phyloP scores from a whole-genome alignment of 495 filamentous ascomycete genomes.

The Podospora comata region DNA sequence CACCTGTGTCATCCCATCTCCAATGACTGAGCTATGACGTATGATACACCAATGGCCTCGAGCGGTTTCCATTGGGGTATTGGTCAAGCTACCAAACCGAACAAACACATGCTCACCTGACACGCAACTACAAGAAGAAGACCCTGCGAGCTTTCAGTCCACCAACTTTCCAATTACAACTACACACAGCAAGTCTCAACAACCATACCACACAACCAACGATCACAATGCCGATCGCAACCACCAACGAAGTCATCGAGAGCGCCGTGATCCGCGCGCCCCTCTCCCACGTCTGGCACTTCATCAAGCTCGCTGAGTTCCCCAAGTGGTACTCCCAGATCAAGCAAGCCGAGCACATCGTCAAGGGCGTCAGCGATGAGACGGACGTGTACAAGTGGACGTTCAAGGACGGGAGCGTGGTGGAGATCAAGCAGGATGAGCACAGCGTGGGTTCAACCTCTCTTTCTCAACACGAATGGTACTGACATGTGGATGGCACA shows the following conservation, averaged over 20 bases:
- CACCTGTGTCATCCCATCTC: neutral
- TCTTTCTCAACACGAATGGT: neutral
- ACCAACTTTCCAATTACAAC: neutral
- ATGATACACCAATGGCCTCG: neutral
- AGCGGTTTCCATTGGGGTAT: neutral
- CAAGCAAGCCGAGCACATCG: conserved; percentile 47
- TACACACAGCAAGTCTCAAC: neutral
- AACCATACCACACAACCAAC: neutral
- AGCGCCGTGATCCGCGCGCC: conserved; percentile 62
- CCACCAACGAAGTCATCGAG: conserved; percentile 61
- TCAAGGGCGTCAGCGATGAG: conserved; percentile 57
- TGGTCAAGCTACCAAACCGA: neutral
- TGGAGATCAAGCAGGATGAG: conserved; percentile 70
- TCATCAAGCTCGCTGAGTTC: conserved; percentile 63
- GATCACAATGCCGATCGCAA: conserved; percentile 47
- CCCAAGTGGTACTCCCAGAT: conserved; percentile 58
- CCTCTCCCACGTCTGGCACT: conserved; percentile 62
- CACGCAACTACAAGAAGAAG: conserved; percentile 1
- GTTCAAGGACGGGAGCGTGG: conserved; percentile 59
- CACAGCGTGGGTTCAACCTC: conserved; percentile 51
- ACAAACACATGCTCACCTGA: neutral
- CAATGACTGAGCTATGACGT: conserved; percentile 15
- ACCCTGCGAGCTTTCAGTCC: neutral
- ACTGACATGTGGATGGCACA: neutral
- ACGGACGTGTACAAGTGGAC: conserved; percentile 63